Percentiles rank a stretch among this genome's conserved stretches.
These are phyloP conservation scores for Suillus americanus DNA, from an alignment of 768 basidiomycete genomes.

Conservation along the genomic window DNA sequence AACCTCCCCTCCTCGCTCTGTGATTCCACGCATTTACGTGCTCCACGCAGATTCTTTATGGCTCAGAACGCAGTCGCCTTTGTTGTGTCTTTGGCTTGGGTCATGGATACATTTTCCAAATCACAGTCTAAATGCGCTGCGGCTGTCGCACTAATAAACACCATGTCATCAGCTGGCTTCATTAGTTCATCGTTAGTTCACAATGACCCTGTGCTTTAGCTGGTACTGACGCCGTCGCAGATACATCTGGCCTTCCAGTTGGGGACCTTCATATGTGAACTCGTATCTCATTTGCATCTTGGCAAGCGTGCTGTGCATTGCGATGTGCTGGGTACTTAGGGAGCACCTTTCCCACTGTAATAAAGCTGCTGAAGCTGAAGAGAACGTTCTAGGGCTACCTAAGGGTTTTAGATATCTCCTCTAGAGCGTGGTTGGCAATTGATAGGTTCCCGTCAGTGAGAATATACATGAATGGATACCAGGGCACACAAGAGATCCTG, in stretches of 20 bases:
- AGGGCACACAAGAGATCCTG: no score
- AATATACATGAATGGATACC: no score
- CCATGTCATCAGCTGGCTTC: slow-evolving; percentile 77
- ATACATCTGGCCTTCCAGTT: slow-evolving; percentile 63
- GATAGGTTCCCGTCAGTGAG: no score
- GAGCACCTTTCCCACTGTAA: slow-evolving; percentile 42
- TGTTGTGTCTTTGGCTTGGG: slow-evolving; percentile 57
- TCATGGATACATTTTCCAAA: slow-evolving; percentile 62
- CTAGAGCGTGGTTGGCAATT: slow-evolving; percentile 17
- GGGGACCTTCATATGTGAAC: slow-evolving; percentile 68
- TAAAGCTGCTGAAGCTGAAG: slow-evolving; percentile 34
- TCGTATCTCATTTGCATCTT: slow-evolving; percentile 75
- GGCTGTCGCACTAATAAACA: slow-evolving; percentile 78
- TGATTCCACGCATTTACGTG: neutral
- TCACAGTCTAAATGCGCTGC: slow-evolving; percentile 85
- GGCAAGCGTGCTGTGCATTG: slow-evolving; percentile 47
- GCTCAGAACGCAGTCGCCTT: slow-evolving; percentile 68
- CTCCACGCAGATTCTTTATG: slow-evolving; percentile 61
- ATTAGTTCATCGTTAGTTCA: slow-evolving; percentile 69
- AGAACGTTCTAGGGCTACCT: slow-evolving; percentile 32
- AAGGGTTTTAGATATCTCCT: slow-evolving; percentile 47
- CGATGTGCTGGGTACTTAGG: slow-evolving; percentile 49
- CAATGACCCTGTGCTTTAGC: neutral
- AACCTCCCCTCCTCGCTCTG: slow-evolving; percentile 1
- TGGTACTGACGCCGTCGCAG: slow-evolving; percentile 23